Evolutionary conservation across 2,329 filamentous ascomycete genomes (phyloP), one percentile per base, ranked within the genome.

Genomic region (Arthrobotrys iridis): DNA sequence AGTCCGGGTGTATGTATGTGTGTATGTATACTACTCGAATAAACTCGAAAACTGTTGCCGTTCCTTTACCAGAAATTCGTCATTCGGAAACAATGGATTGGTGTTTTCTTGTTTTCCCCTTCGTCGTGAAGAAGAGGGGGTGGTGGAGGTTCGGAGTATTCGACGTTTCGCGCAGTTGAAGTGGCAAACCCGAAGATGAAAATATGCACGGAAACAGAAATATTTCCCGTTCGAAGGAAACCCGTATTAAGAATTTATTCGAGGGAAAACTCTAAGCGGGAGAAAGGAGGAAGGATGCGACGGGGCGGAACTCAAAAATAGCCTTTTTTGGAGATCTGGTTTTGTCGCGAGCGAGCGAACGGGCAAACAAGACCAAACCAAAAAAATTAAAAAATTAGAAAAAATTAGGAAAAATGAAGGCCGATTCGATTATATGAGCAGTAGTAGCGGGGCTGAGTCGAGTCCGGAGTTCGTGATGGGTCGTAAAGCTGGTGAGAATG

Each of bases 171-270:
- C n/a, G n/a, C n/a, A n/a, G 50, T 55, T 24, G 50, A 55, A 55
- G 20, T 35, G 50, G 11, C 50, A 55, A 55, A 28, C 6, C 13
- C 13, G 35, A 5, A 40, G 35, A 3, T 3, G 33, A 52, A 50
- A 52, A 55, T 20, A 35, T 37, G 50, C 15, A 37, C 50, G 50
- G 50, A 55, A 55, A 55, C 26, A 18, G 50, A 55, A 55, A 55
- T 55, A 24, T 4, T 37, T 55, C 30, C 50, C 50, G 30, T 55
- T 24, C 28, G 28, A 52, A 50, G 28, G 10, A 33, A 33, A 50
- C 24, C 46, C 24, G n/a, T 30, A 50, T 33, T 50, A 50, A 33
- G 46, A 50, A 58, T 40, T 58, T 58, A 28, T 58, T 41, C 20
- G 35, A 40, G 37, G 41, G 18, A 50, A 50, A 50, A 28, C 18